Percentiles rank a stretch among this genome's conserved stretches.
phyloP scores from a whole-genome alignment of 768 basidiomycete species.

The Leccinum uliginosum region DNA sequence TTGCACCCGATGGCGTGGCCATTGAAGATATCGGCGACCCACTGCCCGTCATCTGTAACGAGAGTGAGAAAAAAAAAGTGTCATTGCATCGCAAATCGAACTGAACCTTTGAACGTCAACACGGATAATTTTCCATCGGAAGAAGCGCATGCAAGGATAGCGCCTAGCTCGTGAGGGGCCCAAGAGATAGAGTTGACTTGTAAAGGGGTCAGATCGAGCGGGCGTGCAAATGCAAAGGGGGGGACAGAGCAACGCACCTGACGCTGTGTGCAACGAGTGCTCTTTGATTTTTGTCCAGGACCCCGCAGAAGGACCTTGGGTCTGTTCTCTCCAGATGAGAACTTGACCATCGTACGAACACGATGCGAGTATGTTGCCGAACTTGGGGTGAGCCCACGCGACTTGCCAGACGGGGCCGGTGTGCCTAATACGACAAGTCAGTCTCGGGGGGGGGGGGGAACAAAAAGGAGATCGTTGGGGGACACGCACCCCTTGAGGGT shows the following conservation, averaged over 20 bases:
- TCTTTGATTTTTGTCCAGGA: conserved; percentile 95
- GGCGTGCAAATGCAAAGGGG: not conserved
- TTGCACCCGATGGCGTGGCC: conserved; percentile 97
- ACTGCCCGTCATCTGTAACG: conserved; percentile 87
- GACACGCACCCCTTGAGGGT: conserved; percentile 75
- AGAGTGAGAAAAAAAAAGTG: not conserved
- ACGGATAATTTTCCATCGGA: conserved; percentile 98
- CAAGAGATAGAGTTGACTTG: conserved; percentile 98
- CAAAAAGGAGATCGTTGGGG: not conserved
- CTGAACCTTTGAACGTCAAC: conserved; percentile 90
- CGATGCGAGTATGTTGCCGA: conserved; percentile 94
- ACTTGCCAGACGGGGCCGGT: conserved; percentile 98
- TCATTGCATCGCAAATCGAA: not conserved
- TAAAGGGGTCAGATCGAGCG: not conserved
- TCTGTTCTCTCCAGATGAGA: conserved; percentile 95
- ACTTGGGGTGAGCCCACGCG: conserved; percentile 98
- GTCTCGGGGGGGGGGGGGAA: too few relatives aligned
- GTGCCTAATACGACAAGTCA: conserved; percentile 57
- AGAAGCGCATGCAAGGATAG: conserved; percentile 94
- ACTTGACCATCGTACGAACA: conserved; percentile 98
- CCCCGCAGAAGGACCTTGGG: conserved; percentile 43
- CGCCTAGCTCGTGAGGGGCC: conserved; percentile 98
- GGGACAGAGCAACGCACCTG: conserved; percentile 53
- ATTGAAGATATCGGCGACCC: conserved; percentile 92
- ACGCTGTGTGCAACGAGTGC: conserved; percentile 89